phyloP scores from a whole-genome alignment of 441 rosid species.

The Raphanus hybrid region DNA sequence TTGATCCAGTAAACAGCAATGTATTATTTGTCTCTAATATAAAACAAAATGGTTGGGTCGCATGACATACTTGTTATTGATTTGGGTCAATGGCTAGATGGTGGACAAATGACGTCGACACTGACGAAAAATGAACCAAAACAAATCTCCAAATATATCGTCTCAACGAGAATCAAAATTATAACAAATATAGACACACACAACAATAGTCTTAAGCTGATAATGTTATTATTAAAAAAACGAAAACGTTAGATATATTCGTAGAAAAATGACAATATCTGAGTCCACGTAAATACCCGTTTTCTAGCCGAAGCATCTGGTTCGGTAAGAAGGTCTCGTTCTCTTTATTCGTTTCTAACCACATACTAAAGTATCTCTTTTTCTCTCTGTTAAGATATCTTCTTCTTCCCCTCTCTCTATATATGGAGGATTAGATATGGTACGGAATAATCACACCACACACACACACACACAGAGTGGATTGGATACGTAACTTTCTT shows the following conservation, averaged over 20 bases:
- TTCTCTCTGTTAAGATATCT: constrained; percentile 23
- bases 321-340: constrained; percentile 16
- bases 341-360: constrained; percentile 31
- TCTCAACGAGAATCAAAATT: constrained; percentile 20
- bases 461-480: constrained; percentile 4
- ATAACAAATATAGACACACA: constrained; percentile 18
- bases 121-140: constrained; percentile 35
- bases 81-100: constrained; percentile 22
- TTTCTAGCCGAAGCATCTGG: constrained; percentile 70
- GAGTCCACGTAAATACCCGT: constrained; percentile 51
- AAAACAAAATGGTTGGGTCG: not conserved
- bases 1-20: not conserved
- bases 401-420: constrained; percentile 33
- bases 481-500: constrained; percentile 20
- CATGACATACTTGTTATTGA: constrained; percentile 1
- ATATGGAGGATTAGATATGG: constrained; percentile 64
- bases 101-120: constrained; percentile 33
- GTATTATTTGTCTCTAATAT: not conserved
- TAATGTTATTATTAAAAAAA: not conserved
- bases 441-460: constrained; percentile 50
- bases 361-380: constrained; percentile 48
- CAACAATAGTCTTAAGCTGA: constrained; percentile 23
- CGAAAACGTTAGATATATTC: constrained; percentile 1
- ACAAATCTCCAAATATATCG: constrained; percentile 8
- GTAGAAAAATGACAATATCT: constrained; percentile 35